These are phyloP conservation scores for Candida cerambycidarum DNA, from an alignment of 805 yeast species.

Conservation along the genomic window DNA sequence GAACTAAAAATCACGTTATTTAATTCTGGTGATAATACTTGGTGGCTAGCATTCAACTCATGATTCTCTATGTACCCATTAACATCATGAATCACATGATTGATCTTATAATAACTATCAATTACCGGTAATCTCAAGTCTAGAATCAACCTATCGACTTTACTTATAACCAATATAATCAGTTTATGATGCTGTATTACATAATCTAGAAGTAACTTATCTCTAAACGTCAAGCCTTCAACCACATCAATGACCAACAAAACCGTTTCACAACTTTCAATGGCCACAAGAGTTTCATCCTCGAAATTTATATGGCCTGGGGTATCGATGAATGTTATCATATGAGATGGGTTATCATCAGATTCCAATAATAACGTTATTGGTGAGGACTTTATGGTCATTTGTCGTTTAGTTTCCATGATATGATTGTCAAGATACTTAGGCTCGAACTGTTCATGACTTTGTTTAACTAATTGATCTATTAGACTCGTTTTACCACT, in stretches of 20 bases:
- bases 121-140: conserved; percentile 74
- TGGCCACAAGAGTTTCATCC: conserved; percentile 67
- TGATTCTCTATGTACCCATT: conserved; percentile 49
- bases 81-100: conserved; percentile 59
- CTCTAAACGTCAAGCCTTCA: conserved; percentile 73
- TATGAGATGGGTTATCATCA: conserved; percentile 50
- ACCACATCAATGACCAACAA: conserved; percentile 77
- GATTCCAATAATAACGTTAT: conserved; percentile 60
- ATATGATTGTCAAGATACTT: conserved; percentile 72
- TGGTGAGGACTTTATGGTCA: conserved; percentile 64
- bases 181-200: conserved; percentile 52
- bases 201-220: conserved; percentile 48
- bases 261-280: conserved; percentile 62
- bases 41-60: conserved; percentile 26
- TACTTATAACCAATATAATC: conserved; percentile 66
- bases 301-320: conserved; percentile 90
- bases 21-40: conserved; percentile 5
- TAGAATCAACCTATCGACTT: conserved; percentile 79
- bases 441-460: conserved; percentile 47
- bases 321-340: conserved; percentile 70
- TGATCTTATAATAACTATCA: conserved; percentile 71
- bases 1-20: conserved; percentile 76
- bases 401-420: conserved; percentile 68
- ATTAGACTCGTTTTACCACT: conserved; percentile 84
- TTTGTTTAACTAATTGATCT: conserved; percentile 64